These are phyloP conservation scores for Euptelea pleiosperma DNA, from an alignment of 164 flowering plant species.

Conservation along the genomic window DNA sequence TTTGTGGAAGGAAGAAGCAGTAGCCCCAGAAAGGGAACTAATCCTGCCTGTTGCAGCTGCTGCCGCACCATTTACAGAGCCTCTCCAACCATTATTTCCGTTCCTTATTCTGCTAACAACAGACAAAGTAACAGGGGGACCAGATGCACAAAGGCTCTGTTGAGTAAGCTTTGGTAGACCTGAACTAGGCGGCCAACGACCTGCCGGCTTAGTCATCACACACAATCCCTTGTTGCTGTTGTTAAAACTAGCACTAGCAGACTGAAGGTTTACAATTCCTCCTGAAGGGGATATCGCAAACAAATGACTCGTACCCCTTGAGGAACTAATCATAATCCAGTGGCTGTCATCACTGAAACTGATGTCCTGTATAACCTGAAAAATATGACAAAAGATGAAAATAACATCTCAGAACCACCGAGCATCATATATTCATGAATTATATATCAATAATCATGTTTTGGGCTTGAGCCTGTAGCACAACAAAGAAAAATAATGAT, in stretches of 20 bases:
- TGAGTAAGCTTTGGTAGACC: constrained; percentile 31
- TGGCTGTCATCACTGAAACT: constrained; percentile 75
- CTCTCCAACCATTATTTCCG: constrained; percentile 71
- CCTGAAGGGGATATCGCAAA: constrained; percentile 65
- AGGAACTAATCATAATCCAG: constrained; percentile 86
- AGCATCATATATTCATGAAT: neutral
- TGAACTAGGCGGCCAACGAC: constrained; percentile 33
- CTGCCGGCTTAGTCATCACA: constrained; percentile 21
- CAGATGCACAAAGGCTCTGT: constrained; percentile 36
- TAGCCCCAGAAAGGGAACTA: constrained; percentile 49
- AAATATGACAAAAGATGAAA: neutral
- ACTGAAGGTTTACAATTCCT: constrained; percentile 34
- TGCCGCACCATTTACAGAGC: constrained; percentile 66
- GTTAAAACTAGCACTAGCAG: constrained; percentile 23
- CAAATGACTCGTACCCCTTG: constrained; percentile 79
- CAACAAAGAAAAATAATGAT: too few species aligned
- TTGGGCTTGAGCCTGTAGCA: too few species aligned
- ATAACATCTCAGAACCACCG: neutral
- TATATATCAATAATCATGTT: too few species aligned
- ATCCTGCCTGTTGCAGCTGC: constrained; percentile 72
- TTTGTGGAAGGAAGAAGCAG: constrained; percentile 62
- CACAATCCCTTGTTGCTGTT: constrained; percentile 24
- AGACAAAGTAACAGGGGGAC: constrained; percentile 62
- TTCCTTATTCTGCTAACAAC: constrained; percentile 67
- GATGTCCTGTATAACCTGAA: constrained; percentile 79